Base-by-base conservation (phyloP, 257 asterid species). In the Solanum virginianum region DNA sequence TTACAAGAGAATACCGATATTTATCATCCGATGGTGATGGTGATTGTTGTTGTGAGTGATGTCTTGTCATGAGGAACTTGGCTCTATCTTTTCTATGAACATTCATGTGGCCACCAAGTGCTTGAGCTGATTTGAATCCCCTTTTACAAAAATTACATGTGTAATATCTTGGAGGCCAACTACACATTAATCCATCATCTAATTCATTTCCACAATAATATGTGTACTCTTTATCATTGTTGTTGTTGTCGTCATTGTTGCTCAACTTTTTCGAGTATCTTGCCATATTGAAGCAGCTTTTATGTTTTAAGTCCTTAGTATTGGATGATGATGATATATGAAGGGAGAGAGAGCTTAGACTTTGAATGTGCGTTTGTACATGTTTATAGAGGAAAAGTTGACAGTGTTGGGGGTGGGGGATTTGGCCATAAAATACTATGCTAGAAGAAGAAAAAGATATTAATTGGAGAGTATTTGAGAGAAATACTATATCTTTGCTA, bases 41-140 rank as follows among this genome's bases (percentile, higher is more conserved):
- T 2, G 75, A 70, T 62, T 90, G 57, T 41, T 71, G 41, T 2
- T 97, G 94, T 2, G 92, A 91, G 56, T 69, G 72, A 10, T 90
- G 93, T 69, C 95, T 80, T 59, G 94, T 80, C 63, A 95, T 74
- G 55, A 95, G 56, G 22, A 97, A 74, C 43, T 26, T 89, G 0
- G 98, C 99, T 45, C 98, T 80, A 80, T 96, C 99, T 56, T 95
- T 90, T 60, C 98, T 88, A 85, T 95, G 99, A 36, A 95, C 98
- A 87, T 96, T 96, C 99, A 96, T 96, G 89, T 96, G 98, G 41
- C 99, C 99, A 12, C 99, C 99, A 39, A 96, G 96, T 14, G 98
- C 98, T 84, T 95, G 99, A 55, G 99, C 99, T 66, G 97, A 95
- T 86, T 94, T 93, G 87, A 96, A 96, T 54, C 92, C 97, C 86